Conservation (phyloP, 345 rosid genomes). For the Eucalyptus camaldulensis region DNA sequence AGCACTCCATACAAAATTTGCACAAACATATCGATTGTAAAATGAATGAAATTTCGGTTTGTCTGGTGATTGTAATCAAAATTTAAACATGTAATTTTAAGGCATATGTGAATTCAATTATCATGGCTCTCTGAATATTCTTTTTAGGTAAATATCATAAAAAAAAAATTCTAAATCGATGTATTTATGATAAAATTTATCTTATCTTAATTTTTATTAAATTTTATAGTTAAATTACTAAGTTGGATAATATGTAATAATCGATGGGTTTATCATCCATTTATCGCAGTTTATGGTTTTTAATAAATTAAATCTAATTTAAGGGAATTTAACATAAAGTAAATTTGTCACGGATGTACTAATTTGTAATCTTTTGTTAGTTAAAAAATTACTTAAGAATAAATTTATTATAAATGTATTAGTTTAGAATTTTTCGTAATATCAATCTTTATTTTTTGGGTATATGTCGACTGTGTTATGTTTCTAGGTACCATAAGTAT, state of each 20-base stretch:
- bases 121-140: neutral
- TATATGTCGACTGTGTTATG: neutral
- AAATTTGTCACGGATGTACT: accelerated
- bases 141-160: neutral
- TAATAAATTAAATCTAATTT: no score
- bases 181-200: no score
- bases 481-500: neutral
- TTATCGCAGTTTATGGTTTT: no score
- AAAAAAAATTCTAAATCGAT: accelerated
- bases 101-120: neutral
- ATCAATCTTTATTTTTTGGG: neutral
- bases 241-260: accelerated
- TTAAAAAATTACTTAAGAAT: no score
- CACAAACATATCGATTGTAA: neutral
- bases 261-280: accelerated
- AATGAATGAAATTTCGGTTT: neutral
- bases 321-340: no score
- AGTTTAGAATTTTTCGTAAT: neutral
- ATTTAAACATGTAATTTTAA: neutral
- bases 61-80: neutral
- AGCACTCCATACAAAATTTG: neutral
- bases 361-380: no score
- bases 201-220: accelerated
- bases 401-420: no score
- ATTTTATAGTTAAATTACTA: no score